These are phyloP conservation scores for Exophiala viscosa DNA, from an alignment of 2,329 filamentous ascomycete species.

Conservation along the genomic window DNA sequence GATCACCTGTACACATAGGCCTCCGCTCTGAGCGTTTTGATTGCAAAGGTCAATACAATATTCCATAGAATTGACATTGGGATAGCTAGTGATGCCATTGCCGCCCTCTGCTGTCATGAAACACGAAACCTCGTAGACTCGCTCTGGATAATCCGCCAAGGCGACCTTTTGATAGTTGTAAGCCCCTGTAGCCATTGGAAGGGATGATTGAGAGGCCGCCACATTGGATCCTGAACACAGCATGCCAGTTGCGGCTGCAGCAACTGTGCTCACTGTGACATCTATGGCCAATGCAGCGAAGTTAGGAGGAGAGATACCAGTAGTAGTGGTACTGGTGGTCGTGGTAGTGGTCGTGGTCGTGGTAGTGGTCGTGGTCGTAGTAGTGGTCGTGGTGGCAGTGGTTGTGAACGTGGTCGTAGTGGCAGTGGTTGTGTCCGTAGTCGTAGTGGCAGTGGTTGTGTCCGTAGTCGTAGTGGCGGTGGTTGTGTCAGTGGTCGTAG, in stretches of 20 bases:
- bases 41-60: conserved; percentile 11
- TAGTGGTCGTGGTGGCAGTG: conserved; percentile 1
- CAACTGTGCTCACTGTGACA: not conserved
- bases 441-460: conserved; percentile 5
- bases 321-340: not conserved
- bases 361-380: not conserved
- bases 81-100: not conserved
- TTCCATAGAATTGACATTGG: conserved; percentile 8
- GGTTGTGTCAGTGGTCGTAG: not conserved
- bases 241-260: not conserved
- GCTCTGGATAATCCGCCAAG: conserved; percentile 3
- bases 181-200: conserved; percentile 6
- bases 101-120: conserved; percentile 2
- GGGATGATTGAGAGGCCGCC: not conserved
- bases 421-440: conserved; percentile 7
- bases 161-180: conserved; percentile 21
- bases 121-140: conserved; percentile 18
- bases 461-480: too few relatives aligned
- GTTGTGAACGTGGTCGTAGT: not conserved
- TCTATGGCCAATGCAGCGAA: conserved; percentile 1
- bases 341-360: conserved; percentile 3
- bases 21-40: not conserved
- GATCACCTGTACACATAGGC: conserved; percentile 6
- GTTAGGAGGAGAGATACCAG: conserved; percentile 1
- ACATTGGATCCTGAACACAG: conserved; percentile 11